Evolutionary conservation across 257 asterid genomes (phyloP).

Genomic region (Penstemon barbatus): DNA sequence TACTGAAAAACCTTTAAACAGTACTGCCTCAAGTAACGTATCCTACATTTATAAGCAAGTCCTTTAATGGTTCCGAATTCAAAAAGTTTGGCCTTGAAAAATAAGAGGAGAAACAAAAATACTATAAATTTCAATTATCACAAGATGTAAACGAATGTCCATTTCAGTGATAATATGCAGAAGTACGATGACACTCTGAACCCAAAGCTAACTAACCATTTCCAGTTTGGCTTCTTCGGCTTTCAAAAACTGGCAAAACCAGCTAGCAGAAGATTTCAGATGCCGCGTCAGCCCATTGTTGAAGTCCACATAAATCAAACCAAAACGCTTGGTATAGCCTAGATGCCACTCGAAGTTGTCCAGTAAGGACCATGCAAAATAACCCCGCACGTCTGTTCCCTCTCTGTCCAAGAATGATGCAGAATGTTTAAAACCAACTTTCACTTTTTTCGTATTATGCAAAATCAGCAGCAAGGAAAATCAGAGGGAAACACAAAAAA

Average conservation of each 20-base stretch:
- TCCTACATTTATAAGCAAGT: too few species aligned
- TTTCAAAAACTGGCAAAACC: constrained; percentile 48
- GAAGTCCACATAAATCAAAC: constrained; percentile 57
- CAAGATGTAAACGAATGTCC: background rate
- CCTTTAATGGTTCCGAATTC: too few species aligned
- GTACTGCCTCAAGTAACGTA: too few species aligned
- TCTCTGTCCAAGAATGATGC: constrained; percentile 40
- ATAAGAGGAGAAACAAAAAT: too few species aligned
- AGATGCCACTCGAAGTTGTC: constrained; percentile 75
- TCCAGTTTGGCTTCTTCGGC: constrained; percentile 29
- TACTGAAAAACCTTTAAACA: too few species aligned
- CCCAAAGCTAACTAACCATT: constrained; percentile 6
- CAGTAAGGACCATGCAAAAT: constrained; percentile 69
- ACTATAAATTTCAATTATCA: background rate
- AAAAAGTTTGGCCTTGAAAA: too few species aligned
- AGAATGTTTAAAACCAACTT: background rate
- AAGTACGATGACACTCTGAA: background rate
- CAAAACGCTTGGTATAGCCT: constrained; percentile 61
- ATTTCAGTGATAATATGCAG: background rate
- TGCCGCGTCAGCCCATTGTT: constrained; percentile 39
- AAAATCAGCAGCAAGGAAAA: background rate
- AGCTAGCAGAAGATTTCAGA: constrained; percentile 55
- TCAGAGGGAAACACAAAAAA: too few species aligned
- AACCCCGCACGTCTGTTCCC: constrained; percentile 76
- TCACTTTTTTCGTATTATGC: constrained; percentile 10